A percentile compares a stretch with the other conserved stretches of the same genome.
Conservation (phyloP, 2,329 filamentous ascomycete species). For the Pseudogymnoascus sp. region DNA sequence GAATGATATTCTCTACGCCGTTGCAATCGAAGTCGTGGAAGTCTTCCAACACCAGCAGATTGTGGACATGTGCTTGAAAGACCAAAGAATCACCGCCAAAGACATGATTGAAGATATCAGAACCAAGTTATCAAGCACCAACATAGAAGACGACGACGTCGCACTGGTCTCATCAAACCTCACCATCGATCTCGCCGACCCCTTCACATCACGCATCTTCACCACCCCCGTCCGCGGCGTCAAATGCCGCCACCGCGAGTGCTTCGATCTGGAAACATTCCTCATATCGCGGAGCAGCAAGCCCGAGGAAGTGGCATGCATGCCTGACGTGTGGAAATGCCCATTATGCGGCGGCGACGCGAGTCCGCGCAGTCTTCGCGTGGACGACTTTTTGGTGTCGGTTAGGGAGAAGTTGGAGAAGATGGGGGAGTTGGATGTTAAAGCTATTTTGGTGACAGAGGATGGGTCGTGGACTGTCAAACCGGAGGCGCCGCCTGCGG, state of each 20-base stretch:
- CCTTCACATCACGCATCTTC: constrained; percentile 58
- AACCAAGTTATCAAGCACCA: constrained; percentile 35
- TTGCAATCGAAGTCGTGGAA: constrained; percentile 64
- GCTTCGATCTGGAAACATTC: constrained; percentile 82
- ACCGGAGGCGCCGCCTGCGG: constrained; percentile 22
- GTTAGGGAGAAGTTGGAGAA: constrained; percentile 49
- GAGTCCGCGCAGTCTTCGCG: constrained; percentile 58
- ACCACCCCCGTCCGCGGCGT: constrained; percentile 62
- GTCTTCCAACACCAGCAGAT: constrained; percentile 41
- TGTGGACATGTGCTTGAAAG: constrained; percentile 32
- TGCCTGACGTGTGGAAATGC: constrained; percentile 73
- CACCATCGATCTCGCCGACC: constrained; percentile 56
- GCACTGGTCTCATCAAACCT: constrained; percentile 50
- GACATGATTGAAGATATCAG: constrained; percentile 52
- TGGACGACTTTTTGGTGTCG: constrained; percentile 65
- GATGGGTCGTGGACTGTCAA: constrained; percentile 60
- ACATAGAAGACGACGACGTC: constrained; percentile 53
- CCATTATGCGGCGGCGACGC: constrained; percentile 75
- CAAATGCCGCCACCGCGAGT: constrained; percentile 70
- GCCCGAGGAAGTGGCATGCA: constrained; percentile 42
- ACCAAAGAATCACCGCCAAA: constrained; percentile 35
- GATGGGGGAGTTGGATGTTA: constrained; percentile 41
- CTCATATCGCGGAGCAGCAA: constrained; percentile 52
- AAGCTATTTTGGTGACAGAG: constrained; percentile 53
- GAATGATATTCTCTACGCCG: constrained; percentile 40